Percentiles rank a stretch among this genome's conserved stretches.
phyloP scores from a whole-genome alignment of 2,329 filamentous ascomycete genomes.

The Chaetomiaceae sp. region DNA sequence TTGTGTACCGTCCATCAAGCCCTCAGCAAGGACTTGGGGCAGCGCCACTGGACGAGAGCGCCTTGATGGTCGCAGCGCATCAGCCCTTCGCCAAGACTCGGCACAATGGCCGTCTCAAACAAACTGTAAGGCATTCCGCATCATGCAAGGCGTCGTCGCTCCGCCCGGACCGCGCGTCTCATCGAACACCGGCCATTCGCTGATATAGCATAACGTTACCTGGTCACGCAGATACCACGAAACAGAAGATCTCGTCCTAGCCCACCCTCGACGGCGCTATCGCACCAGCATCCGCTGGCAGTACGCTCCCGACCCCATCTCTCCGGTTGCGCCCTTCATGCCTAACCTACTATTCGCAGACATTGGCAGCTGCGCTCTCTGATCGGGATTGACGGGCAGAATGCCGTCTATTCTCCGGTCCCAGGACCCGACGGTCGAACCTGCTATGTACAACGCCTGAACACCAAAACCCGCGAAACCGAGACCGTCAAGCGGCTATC shows the following conservation, averaged over 20 bases:
- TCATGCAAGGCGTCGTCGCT: no score
- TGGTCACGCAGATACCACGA: slow-evolving; percentile 49
- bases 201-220: slow-evolving; percentile 11
- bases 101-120: slow-evolving; percentile 50
- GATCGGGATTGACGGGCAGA: slow-evolving; percentile 70
- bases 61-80: slow-evolving; percentile 27
- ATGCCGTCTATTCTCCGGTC: slow-evolving; percentile 79
- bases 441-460: slow-evolving; percentile 58
- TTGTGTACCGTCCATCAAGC: no score
- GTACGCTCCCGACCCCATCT: slow-evolving; percentile 7
- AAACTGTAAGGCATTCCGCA: slow-evolving; percentile 30
- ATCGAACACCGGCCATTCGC: no score
- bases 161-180: no score
- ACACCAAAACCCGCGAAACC: slow-evolving; percentile 63
- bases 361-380: slow-evolving; percentile 89
- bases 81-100: slow-evolving; percentile 26
- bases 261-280: slow-evolving; percentile 59
- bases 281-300: slow-evolving; percentile 37
- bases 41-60: background rate
- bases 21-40: no score
- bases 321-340: background rate
- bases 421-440: slow-evolving; percentile 60
- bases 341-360: slow-evolving; percentile 36
- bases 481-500: slow-evolving; percentile 66
- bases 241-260: slow-evolving; percentile 59